Percentiles rank a stretch among this genome's conserved stretches.
Evolutionary conservation across 2,329 filamentous ascomycete species (phyloP).

Genomic region (Verticillium dahliae): DNA sequence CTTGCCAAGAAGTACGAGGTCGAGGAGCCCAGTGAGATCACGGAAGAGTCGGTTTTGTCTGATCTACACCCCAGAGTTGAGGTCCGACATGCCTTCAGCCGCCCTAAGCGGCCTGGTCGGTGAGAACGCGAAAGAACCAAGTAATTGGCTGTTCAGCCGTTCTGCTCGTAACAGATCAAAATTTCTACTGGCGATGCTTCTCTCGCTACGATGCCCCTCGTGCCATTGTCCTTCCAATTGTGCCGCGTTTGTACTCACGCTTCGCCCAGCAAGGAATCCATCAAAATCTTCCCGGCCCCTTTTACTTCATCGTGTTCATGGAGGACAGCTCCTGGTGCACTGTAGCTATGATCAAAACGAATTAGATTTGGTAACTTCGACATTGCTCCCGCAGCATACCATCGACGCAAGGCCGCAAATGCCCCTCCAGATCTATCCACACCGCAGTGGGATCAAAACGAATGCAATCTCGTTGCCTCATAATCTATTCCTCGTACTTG

Average conservation of each 20-base stretch:
- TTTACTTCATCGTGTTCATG: background rate
- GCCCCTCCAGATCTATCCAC: background rate
- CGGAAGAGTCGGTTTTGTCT: constrained; percentile 54
- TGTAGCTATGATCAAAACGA: background rate
- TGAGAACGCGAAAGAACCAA: constrained; percentile 16
- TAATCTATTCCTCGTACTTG: constrained; percentile 58
- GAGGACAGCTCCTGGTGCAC: background rate
- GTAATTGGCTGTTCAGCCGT: background rate
- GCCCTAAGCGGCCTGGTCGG: constrained; percentile 74
- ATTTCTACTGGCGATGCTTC: background rate
- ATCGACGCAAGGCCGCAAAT: background rate
- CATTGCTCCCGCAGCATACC: background rate
- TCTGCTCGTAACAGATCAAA: background rate
- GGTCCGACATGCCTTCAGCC: constrained; percentile 62
- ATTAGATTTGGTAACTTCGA: constrained; percentile 1
- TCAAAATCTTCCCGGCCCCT: too few species aligned
- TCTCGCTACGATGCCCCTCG: background rate
- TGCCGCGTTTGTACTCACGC: too few species aligned
- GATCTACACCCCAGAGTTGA: constrained; percentile 65
- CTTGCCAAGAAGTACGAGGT: constrained; percentile 67
- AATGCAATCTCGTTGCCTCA: background rate
- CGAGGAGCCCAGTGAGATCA: constrained; percentile 64
- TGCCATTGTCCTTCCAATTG: too few species aligned
- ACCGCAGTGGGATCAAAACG: background rate
- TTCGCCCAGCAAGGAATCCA: too few species aligned